Conservation (phyloP, 441 rosid genomes). For the Croton laevigatus region DNA sequence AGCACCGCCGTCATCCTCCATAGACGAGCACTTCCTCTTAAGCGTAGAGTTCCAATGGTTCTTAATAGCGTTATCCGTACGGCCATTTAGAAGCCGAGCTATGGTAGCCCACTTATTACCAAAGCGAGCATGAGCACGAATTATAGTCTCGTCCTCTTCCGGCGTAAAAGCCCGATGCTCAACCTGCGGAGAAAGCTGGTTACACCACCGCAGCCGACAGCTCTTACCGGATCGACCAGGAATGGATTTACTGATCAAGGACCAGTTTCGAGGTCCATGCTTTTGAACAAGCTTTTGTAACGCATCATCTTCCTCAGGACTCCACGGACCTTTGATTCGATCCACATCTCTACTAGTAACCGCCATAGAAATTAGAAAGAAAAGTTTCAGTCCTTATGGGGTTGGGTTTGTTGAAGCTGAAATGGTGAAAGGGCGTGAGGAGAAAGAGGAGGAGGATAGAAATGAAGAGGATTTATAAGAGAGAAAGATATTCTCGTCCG, state of each 20-base stretch:
- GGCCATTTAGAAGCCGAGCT: constrained; percentile 65
- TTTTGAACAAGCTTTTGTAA: constrained; percentile 53
- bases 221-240: constrained; percentile 77
- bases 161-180: constrained; percentile 64
- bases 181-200: constrained; percentile 78
- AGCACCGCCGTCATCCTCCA: constrained; percentile 24
- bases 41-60: constrained; percentile 84
- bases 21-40: constrained; percentile 56
- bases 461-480: not conserved
- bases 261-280: constrained; percentile 75
- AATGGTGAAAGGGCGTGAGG: too few species aligned
- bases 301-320: constrained; percentile 74
- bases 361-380: constrained; percentile 23
- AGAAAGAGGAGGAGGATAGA: not conserved
- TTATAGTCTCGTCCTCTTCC: constrained; percentile 65
- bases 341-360: constrained; percentile 45
- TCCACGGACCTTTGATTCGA: constrained; percentile 85
- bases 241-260: constrained; percentile 67
- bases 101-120: constrained; percentile 90
- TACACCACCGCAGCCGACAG: constrained; percentile 78
- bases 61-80: constrained; percentile 78
- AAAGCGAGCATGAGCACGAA: constrained; percentile 56
- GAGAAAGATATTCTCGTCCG: too few species aligned
- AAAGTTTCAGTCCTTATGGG: not conserved
- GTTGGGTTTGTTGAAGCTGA: too few species aligned